Evolutionary conservation across 2,329 filamentous ascomycete genomes (phyloP).

Genomic region (Coleophoma crateriformis): DNA sequence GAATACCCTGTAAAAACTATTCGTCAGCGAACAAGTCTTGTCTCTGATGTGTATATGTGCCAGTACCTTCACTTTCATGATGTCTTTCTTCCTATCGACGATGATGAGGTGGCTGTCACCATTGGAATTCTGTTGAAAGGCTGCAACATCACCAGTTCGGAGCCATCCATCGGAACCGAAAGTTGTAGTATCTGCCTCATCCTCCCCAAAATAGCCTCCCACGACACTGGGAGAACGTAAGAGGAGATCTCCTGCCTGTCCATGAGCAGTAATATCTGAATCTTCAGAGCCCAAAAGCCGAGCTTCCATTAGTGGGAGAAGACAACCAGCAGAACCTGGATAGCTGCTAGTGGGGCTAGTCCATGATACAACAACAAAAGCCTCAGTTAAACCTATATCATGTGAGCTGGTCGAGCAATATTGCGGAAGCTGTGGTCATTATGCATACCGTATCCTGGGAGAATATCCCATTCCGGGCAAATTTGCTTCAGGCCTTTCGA

Average conservation of each 20-base stretch:
- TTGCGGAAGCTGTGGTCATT: not conserved
- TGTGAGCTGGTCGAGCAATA: not conserved
- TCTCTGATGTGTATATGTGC: not conserved
- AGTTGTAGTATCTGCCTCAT: conserved; percentile 50
- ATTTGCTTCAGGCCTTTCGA: conserved; percentile 43
- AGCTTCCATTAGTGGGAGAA: conserved; percentile 57
- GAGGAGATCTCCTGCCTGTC: conserved; percentile 71
- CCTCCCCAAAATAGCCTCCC: conserved; percentile 72
- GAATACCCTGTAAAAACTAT: not conserved
- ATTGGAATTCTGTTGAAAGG: conserved; percentile 54
- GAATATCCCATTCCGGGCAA: conserved; percentile 57
- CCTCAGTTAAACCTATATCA: conserved; percentile 58
- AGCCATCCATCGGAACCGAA: conserved; percentile 61
- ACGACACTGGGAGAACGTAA: conserved; percentile 69
- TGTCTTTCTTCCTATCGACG: conserved; percentile 70
- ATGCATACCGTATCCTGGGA: conserved; percentile 55
- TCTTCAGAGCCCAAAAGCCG: conserved; percentile 63
- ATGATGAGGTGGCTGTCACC: conserved; percentile 77
- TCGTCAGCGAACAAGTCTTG: not conserved
- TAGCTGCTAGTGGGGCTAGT: conserved; percentile 56
- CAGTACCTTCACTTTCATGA: conserved; percentile 68
- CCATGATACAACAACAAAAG: conserved; percentile 58
- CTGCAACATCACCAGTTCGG: conserved; percentile 74
- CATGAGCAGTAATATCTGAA: conserved; percentile 59
- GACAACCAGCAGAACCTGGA: conserved; percentile 62